Conservation (phyloP, 2,329 filamentous ascomycete genomes). For the Thielaviopsis populi region DNA sequence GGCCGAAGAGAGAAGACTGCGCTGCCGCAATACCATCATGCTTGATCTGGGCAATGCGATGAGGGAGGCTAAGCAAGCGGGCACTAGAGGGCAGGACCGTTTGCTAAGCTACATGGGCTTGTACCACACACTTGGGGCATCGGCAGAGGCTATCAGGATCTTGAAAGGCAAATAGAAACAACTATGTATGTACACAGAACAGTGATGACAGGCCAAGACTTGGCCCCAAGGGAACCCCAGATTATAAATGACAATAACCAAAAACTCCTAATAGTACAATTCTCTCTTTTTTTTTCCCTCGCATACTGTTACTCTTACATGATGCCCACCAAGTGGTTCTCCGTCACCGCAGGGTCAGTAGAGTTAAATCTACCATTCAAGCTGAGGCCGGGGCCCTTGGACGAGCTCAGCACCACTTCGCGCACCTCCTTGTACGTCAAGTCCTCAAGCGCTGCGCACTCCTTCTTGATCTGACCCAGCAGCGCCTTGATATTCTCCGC, state of each 20-base stretch:
- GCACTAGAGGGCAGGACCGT: conserved; percentile 29
- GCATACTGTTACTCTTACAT: conserved; percentile 30
- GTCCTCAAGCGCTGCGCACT: conserved; percentile 55
- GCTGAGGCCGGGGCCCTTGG: conserved; percentile 72
- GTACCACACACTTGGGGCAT: conserved; percentile 38
- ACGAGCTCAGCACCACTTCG: conserved; percentile 69
- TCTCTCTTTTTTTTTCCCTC: conserved; percentile 4
- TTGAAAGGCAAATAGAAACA: conserved; percentile 23
- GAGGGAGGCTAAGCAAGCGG: conserved; percentile 31
- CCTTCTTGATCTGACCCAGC: conserved; percentile 60
- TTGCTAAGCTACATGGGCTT: conserved; percentile 38
- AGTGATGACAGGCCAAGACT: background rate
- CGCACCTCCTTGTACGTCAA: conserved; percentile 32
- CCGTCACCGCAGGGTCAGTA: conserved; percentile 39
- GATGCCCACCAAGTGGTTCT: conserved; percentile 36
- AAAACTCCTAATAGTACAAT: conserved; percentile 5
- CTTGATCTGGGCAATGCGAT: conserved; percentile 39
- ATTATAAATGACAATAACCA: background rate
- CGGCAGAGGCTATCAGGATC: conserved; percentile 36
- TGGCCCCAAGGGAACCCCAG: conserved; percentile 12
- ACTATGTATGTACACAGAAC: background rate
- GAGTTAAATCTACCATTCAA: conserved; percentile 65
- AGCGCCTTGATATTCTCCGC: conserved; percentile 69
- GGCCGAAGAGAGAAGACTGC: conserved; percentile 35
- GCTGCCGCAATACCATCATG: conserved; percentile 42